Conservation (phyloP, 108 stramenopile species). For the Discostella pseudostelligera region DNA sequence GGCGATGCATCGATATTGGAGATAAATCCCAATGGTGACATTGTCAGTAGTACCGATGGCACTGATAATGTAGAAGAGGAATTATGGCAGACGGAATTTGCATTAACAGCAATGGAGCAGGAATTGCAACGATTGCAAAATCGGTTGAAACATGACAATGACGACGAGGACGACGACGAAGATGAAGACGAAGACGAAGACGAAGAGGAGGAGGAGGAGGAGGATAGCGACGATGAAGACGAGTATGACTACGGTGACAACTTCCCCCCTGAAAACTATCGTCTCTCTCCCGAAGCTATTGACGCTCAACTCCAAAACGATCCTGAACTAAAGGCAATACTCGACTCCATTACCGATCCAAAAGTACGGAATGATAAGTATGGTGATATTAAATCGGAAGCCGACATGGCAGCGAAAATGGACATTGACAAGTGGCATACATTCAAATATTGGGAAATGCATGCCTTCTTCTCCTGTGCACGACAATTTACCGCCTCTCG, state of each 20-base stretch:
- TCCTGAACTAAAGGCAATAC: slow-evolving; percentile 1
- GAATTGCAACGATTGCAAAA: slow-evolving; percentile 7
- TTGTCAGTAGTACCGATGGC: neutral
- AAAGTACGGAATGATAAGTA: neutral
- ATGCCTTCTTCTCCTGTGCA: slow-evolving; percentile 39
- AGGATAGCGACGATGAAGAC: slow-evolving; percentile 11
- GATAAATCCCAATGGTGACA: neutral
- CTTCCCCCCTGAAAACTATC: no score
- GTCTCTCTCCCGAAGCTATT: neutral
- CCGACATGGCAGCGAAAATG: neutral
- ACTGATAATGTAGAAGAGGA: neutral
- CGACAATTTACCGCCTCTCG: slow-evolving; percentile 11
- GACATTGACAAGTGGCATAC: slow-evolving; percentile 19
- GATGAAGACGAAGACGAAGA: slow-evolving; percentile 8
- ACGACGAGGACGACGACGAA: slow-evolving; percentile 7
- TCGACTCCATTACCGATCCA: slow-evolving; percentile 3
- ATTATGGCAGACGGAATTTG: neutral
- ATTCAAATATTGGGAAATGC: slow-evolving; percentile 35
- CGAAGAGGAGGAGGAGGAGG: neutral
- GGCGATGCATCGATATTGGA: no score
- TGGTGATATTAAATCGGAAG: slow-evolving; percentile 5
- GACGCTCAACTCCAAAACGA: slow-evolving; percentile 7
- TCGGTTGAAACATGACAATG: neutral
- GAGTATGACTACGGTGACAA: slow-evolving; percentile 9
- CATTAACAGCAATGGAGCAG: neutral